Base-by-base conservation (phyloP, 1,139 yeast species). In the Candida sojae region DNA sequence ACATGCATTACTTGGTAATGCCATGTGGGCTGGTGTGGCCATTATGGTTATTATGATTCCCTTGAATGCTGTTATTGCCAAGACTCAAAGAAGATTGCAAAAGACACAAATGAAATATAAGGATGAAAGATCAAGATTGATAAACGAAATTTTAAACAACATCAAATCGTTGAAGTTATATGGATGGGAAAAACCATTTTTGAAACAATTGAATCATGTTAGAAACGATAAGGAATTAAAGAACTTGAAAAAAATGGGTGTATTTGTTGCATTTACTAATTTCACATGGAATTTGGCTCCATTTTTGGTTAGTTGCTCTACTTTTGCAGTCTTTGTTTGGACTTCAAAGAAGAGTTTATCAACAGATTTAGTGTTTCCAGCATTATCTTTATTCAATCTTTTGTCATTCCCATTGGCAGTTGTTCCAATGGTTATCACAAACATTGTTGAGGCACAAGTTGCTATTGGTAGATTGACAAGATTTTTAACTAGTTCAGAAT, bases 1-100 rank as follows among this genome's bases (percentile, higher is more conserved):
- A 48, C 82, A 93, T 65, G 79, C 82, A 7, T 70, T 93, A 50
- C 72, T 93, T 50, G 98, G 98, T 35, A 83, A 86, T 56, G 80
- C 96, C 29, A 93, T 93, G 98, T 92, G 98, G 97, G 88, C 96
- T 41, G 99, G 99, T 67, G 96, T 93, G 28, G 69, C 79, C 12
- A 83, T 93, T 51, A 86, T 93, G 86, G 63, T 88, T 6, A 63
- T 92, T 43, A 86, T 92, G 86, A 85, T 93, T 57, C 97, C 98
- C 8, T 64, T 91, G 48, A 93, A 93, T 64, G 85, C 92, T 1
- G 67, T 74, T 35, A 75, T 93, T 55, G 93, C 96, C 51, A 79
- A 80, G 57, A 72, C 75, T 53, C 96, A 89, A 68, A 90, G 87
- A 68, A 74, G 67, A 11, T 74, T 92, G 54, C 99, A 93, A 69